These are phyloP conservation scores for Mycogone perniciosa DNA, from an alignment of 2,329 filamentous ascomycete species.

Conservation along the genomic window DNA sequence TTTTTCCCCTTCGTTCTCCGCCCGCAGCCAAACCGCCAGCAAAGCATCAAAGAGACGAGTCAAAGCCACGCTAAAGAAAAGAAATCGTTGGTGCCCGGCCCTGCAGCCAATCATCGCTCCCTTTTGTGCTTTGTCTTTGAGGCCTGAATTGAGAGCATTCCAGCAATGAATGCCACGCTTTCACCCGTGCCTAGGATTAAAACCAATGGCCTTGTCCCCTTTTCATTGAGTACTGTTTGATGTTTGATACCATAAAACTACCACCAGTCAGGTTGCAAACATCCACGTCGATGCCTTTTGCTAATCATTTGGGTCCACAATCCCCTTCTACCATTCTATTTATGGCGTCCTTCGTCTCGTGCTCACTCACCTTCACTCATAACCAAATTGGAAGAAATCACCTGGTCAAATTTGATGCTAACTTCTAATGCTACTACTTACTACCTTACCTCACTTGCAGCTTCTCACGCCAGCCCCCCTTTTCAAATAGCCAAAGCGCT, in stretches of 20 bases:
- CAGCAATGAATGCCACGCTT: too few species aligned
- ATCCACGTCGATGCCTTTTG: too few species aligned
- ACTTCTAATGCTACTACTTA: neutral
- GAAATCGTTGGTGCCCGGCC: constrained; percentile 9
- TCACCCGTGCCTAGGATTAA: too few species aligned
- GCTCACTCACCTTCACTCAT: neutral
- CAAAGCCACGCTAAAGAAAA: constrained; percentile 4
- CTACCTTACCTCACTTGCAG: constrained; percentile 46
- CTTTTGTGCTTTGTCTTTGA: neutral
- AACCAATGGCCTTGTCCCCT: too few species aligned
- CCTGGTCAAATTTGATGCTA: neutral
- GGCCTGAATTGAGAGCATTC: neutral
- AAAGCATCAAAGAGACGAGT: too few species aligned
- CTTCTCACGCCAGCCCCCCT: constrained; percentile 63
- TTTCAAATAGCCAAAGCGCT: constrained; percentile 76
- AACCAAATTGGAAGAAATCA: neutral
- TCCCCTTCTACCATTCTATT: too few species aligned
- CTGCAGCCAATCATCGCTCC: constrained; percentile 13
- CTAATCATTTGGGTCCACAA: too few species aligned
- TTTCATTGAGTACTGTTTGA: too few species aligned
- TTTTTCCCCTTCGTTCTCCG: neutral
- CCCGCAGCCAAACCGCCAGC: neutral
- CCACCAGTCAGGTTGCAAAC: too few species aligned
- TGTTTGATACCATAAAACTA: too few species aligned
- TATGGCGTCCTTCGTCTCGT: too few species aligned